A percentile compares a stretch with the other conserved stretches of the same genome.
These are phyloP conservation scores for Colletotrichum siamense DNA, from an alignment of 2,329 filamentous ascomycete genomes.

Conservation along the genomic window DNA sequence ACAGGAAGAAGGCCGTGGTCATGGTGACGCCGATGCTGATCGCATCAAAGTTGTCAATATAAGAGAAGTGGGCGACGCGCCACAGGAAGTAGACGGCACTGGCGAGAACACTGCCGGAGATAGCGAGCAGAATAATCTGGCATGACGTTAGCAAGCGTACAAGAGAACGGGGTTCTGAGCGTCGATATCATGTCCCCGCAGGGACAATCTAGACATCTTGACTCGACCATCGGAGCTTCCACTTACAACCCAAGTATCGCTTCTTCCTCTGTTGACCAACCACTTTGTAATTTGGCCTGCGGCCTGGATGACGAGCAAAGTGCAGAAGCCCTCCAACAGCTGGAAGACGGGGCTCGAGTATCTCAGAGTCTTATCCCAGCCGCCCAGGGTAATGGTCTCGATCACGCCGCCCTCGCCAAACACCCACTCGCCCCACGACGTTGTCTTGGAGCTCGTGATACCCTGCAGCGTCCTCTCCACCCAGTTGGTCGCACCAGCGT, in stretches of 20 bases:
- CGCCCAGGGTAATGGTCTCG: conserved; percentile 80
- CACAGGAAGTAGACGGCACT: conserved; percentile 96
- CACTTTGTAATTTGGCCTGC: conserved; percentile 93
- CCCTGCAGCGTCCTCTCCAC: conserved; percentile 79
- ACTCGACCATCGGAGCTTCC: neutral
- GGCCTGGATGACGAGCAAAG: conserved; percentile 91
- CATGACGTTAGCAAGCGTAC: conserved; percentile 35
- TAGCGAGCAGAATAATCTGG: conserved; percentile 84
- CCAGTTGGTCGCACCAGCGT: conserved; percentile 80
- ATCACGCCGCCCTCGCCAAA: conserved; percentile 86
- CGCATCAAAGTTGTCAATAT: conserved; percentile 90
- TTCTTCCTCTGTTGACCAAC: conserved; percentile 90
- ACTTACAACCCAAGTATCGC: conserved; percentile 95
- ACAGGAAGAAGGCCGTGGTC: conserved; percentile 90
- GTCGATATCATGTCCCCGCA: neutral
- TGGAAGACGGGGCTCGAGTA: conserved; percentile 97
- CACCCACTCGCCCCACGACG: conserved; percentile 81
- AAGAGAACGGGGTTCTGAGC: neutral
- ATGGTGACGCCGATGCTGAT: conserved; percentile 91
- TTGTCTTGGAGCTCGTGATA: conserved; percentile 65
- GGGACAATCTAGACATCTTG: neutral
- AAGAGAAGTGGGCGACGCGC: conserved; percentile 91
- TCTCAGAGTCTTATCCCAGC: conserved; percentile 86
- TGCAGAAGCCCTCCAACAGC: conserved; percentile 95
- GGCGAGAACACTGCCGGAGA: conserved; percentile 90